Conservation (phyloP, 352 stramenopile genomes). For the Phytophthora capsici region DNA sequence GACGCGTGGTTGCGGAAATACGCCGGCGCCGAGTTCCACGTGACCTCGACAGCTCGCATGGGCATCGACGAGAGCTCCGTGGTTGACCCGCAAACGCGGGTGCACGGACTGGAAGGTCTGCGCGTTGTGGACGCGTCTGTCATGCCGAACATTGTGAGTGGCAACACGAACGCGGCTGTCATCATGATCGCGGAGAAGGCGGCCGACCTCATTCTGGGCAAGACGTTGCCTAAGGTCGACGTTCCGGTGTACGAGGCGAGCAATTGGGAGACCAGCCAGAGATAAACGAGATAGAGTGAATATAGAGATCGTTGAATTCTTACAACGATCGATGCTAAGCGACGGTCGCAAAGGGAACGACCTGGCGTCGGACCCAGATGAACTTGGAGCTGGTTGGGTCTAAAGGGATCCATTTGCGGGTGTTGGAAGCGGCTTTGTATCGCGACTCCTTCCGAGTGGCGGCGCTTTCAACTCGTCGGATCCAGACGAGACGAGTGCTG, state of each 20-base stretch:
- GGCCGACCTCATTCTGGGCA: conserved; percentile 89
- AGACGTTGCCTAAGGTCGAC: conserved; percentile 65
- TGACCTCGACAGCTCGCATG: conserved; percentile 89
- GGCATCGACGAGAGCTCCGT: conserved; percentile 75
- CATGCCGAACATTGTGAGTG: conserved; percentile 94
- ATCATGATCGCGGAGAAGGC: conserved; percentile 94
- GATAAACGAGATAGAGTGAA: conserved; percentile 40
- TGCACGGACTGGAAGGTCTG: conserved; percentile 88
- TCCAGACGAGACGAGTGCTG: conserved; percentile 26
- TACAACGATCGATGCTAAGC: conserved; percentile 1
- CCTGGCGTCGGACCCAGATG: conserved; percentile 16
- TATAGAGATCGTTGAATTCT: conserved; percentile 1
- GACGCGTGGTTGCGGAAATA: conserved; percentile 83
- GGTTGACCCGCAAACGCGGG: conserved; percentile 83
- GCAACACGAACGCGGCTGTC: conserved; percentile 93
- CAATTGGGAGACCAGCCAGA: conserved; percentile 68
- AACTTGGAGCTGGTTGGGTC: conserved; percentile 17
- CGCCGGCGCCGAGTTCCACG: conserved; percentile 83
- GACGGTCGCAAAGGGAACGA: conserved; percentile 7
- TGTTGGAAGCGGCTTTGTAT: conserved; percentile 24
- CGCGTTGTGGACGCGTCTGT: conserved; percentile 93
- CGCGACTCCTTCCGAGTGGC: conserved; percentile 19
- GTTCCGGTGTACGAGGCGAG: conserved; percentile 65
- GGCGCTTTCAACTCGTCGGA: conserved; percentile 17
- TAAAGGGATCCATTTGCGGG: conserved; percentile 23